Evolutionary conservation across 176 grass and related monocot species (phyloP), one percentile per base, ranked within the genome.

Genomic region (Stipa capillata): DNA sequence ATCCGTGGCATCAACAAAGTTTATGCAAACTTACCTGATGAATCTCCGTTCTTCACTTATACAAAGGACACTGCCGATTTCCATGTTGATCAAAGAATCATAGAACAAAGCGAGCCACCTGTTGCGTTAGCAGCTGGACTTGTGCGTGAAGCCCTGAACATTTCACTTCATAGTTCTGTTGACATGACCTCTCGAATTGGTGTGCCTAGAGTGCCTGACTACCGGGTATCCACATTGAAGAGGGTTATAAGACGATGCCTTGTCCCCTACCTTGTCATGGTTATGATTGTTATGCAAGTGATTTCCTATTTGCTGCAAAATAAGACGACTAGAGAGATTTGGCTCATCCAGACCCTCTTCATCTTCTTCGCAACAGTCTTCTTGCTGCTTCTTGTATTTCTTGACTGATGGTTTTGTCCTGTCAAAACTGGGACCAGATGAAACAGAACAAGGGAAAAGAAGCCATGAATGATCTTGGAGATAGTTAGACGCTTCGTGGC

Each of bases 11-110:
- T 87, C 35, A 47, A 23, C 27, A 86, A 87, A 73, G 79, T 87
- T 74, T 83, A 87, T 68, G 88, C 70, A 43, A 85, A 86, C 36
- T 83, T 86, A 36, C 51, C 45, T 36, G 77, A 90, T 61, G 57
- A 77, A 78, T 84, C 70, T 37, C 65, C 80, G 40, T 87, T 87
- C 43, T 87, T 90, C 72, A 87, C 88, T n/a, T 90, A 90, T 39
- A 74, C 70, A 78, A 87, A 84, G 44, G 79, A 50, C 24, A 51
- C 70, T 61, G 78, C 62, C 52, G 71, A 82, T 76, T 87, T 82
- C 42, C 85, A 87, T 87, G 33, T 82, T 41, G 61, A 87, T 61
- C 85, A 87, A 87, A 69, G 51, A 81, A 87, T 82, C 5, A 24
- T 52, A 31, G 78, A 87, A 51, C 72, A 27, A 74, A 61, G 42